Conservation (phyloP, 441 rosid genomes). For the Brassica hybrid region DNA sequence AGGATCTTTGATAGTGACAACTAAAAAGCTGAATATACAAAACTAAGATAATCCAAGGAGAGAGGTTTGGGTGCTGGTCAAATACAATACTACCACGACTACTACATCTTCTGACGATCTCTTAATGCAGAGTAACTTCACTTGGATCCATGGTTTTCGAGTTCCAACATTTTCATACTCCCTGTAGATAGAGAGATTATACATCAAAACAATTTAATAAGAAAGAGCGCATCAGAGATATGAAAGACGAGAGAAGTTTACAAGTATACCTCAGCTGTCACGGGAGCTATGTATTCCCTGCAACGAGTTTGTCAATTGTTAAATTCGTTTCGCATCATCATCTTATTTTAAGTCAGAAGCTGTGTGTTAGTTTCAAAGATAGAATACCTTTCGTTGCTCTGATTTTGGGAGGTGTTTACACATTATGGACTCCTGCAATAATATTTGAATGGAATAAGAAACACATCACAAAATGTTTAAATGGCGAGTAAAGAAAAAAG, state of each 20-base stretch:
- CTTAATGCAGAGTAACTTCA: neutral
- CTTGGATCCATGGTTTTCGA: constrained; percentile 24
- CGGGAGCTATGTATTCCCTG: constrained; percentile 28
- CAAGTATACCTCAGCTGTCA: constrained; percentile 33
- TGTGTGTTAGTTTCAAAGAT: neutral
- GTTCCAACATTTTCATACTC: constrained; percentile 18
- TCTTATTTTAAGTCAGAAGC: neutral
- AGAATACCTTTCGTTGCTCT: constrained; percentile 67
- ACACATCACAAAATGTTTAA: neutral
- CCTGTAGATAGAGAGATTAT: neutral
- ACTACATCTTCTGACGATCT: constrained; percentile 10
- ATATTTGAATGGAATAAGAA: neutral
- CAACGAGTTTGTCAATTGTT: constrained; percentile 16
- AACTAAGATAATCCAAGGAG: constrained; percentile 11
- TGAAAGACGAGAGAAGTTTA: neutral
- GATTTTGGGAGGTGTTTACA: constrained; percentile 72
- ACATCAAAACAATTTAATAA: neutral
- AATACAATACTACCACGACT: constrained; percentile 11
- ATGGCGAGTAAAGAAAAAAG: neutral
- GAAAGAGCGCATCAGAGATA: neutral
- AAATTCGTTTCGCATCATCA: neutral
- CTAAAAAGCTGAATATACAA: constrained; percentile 38
- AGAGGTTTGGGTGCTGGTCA: constrained; percentile 7
- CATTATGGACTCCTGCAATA: constrained; percentile 78
- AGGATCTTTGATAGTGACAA: neutral